Evolutionary conservation across 2,329 filamentous ascomycete species (phyloP), one percentile per base, ranked within the genome.

Genomic region (Xylaria sp.): DNA sequence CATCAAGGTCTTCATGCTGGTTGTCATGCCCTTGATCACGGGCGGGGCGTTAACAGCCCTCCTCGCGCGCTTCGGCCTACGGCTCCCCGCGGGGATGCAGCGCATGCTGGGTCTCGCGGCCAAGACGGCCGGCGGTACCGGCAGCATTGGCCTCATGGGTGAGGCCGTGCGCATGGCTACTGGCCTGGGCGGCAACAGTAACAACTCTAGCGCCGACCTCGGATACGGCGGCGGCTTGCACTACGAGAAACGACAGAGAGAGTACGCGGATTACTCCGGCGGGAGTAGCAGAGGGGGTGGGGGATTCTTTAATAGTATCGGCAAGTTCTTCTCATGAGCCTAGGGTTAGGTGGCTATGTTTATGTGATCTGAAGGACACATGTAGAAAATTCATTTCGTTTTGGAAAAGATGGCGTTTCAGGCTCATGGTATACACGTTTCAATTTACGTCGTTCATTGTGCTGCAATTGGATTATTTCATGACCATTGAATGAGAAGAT

Each of bases 1-100:
- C 0, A 82, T 93, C 78, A 97, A 97, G 82, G 92, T 97, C 57
- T 92, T 98, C 83, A 85, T 93, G 84, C 87, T 94, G 70, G 91
- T 97, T 71, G 87, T 98, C 75, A 89, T 98, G 87, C 95, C 95
- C 10, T 86, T 98, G 66, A 84, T 98, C 75, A 94, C 91, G 1
- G 93, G 93, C 60, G 95, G 95, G 37, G 91, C 93, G 32, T 82
- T 98, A 73, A 90, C 90, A 9, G 92, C 91, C 55, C 84, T 98
- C 53, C 86, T 97, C 54, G 88, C 88, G 44, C 89, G 90, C 77
- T 92, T 98, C 79, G 94, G 94, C 25, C 84, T 98, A 69, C 86
- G 91, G 70, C 80, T 97, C 71, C 94, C 94, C 0, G 84, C 85
- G 5, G 81, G 84, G 13, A 77, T 94, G 68, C 85, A 89, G 81